These are phyloP conservation scores for Pneumocystis oryctolagi DNA, from an alignment of 1,139 yeast genomes.

Conservation along the genomic window DNA sequence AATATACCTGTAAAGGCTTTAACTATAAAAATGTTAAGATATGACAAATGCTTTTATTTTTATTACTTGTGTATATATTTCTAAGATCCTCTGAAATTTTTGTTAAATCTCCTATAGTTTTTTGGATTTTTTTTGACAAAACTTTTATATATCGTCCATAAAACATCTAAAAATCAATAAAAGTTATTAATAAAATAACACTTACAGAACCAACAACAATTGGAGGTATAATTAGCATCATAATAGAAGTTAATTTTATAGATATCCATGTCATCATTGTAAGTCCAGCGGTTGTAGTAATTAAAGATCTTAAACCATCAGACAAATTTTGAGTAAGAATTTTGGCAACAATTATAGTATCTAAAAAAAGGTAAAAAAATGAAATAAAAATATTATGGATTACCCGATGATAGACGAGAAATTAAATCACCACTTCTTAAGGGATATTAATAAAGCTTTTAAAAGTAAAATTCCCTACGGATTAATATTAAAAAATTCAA, in stretches of 20 bases:
- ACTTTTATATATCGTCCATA: slow-evolving; percentile 70
- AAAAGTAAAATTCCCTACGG: not conserved
- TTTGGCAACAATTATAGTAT: slow-evolving; percentile 77
- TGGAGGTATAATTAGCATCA: slow-evolving; percentile 71
- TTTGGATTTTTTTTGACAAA: slow-evolving; percentile 64
- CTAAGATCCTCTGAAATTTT: slow-evolving; percentile 83
- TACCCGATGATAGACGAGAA: slow-evolving; percentile 61
- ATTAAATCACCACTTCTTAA: slow-evolving; percentile 78
- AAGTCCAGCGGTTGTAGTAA: slow-evolving; percentile 66
- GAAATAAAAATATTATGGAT: not conserved
- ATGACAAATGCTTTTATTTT: not conserved
- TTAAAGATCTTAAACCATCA: slow-evolving; percentile 71
- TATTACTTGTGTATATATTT: slow-evolving; percentile 32
- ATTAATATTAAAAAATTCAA: slow-evolving; percentile 82
- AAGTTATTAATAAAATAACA: slow-evolving; percentile 33
- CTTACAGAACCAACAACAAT: slow-evolving; percentile 23
- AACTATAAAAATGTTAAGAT: not conserved
- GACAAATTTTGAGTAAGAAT: slow-evolving; percentile 80
- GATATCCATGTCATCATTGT: slow-evolving; percentile 87
- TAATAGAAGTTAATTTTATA: slow-evolving; percentile 57
- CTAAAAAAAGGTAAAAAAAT: not conserved
- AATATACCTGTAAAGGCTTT: not conserved
- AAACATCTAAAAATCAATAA: slow-evolving; percentile 33
- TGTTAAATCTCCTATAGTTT: slow-evolving; percentile 71
- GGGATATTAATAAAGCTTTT: not conserved